Evolutionary conservation across 345 rosid species (phyloP).

Genomic region (Orychophragmus violaceus): DNA sequence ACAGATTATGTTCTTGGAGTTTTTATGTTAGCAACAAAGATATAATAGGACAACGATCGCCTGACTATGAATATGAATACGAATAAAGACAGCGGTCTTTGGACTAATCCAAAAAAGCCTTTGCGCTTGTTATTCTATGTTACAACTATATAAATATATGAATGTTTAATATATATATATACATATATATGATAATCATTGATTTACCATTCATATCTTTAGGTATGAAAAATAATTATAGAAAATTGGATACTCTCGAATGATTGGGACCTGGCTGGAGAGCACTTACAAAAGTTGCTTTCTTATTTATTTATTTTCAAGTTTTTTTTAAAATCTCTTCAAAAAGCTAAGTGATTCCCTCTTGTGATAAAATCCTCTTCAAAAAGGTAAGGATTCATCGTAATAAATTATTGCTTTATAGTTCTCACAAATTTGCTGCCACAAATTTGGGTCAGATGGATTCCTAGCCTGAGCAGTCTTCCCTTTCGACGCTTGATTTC

Average conservation of each 20-base stretch:
- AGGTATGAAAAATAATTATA: not conserved
- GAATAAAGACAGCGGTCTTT: not conserved
- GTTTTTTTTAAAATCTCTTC: not conserved
- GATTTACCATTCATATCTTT: not conserved
- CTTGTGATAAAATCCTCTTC: not conserved
- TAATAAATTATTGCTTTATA: constrained; percentile 92
- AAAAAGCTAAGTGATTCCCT: not conserved
- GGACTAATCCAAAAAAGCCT: not conserved
- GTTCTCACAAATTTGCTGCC: constrained; percentile 98
- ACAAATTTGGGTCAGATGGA: constrained; percentile 75
- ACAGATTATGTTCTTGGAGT: not conserved
- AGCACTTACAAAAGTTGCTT: constrained; percentile 20
- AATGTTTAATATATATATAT: no score
- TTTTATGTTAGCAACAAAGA: not conserved
- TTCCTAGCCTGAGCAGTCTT: constrained; percentile 69
- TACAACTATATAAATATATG: not conserved
- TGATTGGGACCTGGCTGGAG: constrained; percentile 22
- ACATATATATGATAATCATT: not conserved
- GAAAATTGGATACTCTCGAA: constrained; percentile 2
- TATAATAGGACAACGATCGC: not conserved
- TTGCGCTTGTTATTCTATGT: not conserved
- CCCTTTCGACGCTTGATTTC: constrained; percentile 70
- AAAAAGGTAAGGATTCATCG: no score
- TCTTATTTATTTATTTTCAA: not conserved
- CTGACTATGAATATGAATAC: not conserved